Evolutionary conservation across 176 grass and related monocot species (phyloP), one percentile per base, ranked within the genome.

Genomic region (Eragrostis nindensis): DNA sequence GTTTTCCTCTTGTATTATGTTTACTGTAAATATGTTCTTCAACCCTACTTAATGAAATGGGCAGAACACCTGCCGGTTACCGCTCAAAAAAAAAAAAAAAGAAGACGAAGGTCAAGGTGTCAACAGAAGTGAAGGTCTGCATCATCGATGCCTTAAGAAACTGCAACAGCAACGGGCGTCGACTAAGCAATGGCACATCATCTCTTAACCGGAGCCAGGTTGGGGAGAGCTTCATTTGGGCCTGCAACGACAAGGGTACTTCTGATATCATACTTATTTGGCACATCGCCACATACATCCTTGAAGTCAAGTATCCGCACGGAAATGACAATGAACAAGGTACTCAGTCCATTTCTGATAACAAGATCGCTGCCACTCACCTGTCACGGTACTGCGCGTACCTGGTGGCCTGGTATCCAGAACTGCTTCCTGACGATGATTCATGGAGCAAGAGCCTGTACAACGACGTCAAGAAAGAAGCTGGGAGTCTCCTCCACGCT

Each of bases 201-300:
- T 73, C 30, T 40, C 1, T 82, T 19, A 2, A 0, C 0, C 16
- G 3, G 0, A 14, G 3, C 1, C 16, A 6, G 19, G 6, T 67
- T 18, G 17, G 38, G 0, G 25, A 46, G 18, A 32, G 21, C 1
- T 21, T 68, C 19, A 48, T 45, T 4, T 38, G 38, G 82, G 41
- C 50, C 2, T 56, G 41, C 19, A 48, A 46, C 4, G 15, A 52
- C 26, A 38, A 39, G 0, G 29, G 82, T 10, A 69, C 54, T 10
- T 46, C 82, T 17, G 21, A 14, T 1, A 62, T 7, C 53, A 70
- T 84, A 9, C 57, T 82, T 13, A 6, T 62, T 17, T 81, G 80
- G 66, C 82, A 77, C 53, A 77, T 84, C 1, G 73, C 73, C 27
- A 84, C 82, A 14, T 40, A 9, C 53, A 62, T 84, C 18, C 40